A percentile compares a stretch with the other conserved stretches of the same genome.
Conservation (phyloP, 2,329 filamentous ascomycete species). For the Aspergillus niger region DNA sequence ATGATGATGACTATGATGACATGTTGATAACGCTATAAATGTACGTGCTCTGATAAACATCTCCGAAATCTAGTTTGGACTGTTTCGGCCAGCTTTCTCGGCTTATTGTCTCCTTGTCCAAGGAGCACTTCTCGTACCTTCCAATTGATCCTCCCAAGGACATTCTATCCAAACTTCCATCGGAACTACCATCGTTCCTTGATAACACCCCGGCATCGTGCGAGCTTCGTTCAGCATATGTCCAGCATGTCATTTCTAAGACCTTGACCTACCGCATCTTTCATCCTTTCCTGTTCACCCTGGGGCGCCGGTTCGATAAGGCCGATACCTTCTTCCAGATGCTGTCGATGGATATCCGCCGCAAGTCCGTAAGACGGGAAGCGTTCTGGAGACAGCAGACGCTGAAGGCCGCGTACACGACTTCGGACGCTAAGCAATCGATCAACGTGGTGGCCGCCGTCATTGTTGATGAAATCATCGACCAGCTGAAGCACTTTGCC, state of each 20-base stretch:
- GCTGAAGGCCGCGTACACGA: conserved; percentile 59
- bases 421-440: conserved; percentile 57
- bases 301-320: conserved; percentile 57
- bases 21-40: conserved; percentile 41
- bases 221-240: conserved; percentile 56
- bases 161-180: conserved; percentile 54
- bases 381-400: conserved; percentile 62
- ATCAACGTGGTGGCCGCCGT: conserved; percentile 58
- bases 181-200: conserved; percentile 57
- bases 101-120: conserved; percentile 55
- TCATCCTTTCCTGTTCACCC: conserved; percentile 60
- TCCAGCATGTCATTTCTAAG: conserved; percentile 59
- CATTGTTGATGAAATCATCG: conserved; percentile 60
- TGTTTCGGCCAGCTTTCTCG: conserved; percentile 55
- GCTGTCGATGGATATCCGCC: conserved; percentile 58
- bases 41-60: conserved; percentile 46
- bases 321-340: conserved; percentile 58
- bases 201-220: conserved; percentile 55
- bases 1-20: conserved; percentile 27
- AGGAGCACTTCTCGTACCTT: conserved; percentile 55
- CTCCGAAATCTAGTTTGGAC: conserved; percentile 49
- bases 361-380: conserved; percentile 58
- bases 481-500: conserved; percentile 56
- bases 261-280: conserved; percentile 60
- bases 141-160: conserved; percentile 54